Percentiles rank a stretch among this genome's conserved stretches.
Conservation (phyloP, 129 eudicot species). For the Tanacetum coccineum region DNA sequence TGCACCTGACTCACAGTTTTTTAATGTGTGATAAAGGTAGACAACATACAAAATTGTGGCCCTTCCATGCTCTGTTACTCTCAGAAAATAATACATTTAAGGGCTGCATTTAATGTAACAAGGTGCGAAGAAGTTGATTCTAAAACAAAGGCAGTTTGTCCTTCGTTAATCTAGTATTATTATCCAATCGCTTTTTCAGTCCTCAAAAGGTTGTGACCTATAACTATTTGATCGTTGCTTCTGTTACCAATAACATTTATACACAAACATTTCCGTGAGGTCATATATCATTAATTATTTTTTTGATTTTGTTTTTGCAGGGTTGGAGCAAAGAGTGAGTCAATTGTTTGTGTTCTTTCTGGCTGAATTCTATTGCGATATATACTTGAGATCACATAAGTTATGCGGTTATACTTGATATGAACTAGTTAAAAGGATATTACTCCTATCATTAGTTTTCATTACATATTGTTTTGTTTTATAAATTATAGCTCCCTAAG, state of each 20-base stretch:
- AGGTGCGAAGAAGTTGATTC: constrained; percentile 60
- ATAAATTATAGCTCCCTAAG: too few relatives aligned
- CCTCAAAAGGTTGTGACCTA: background rate
- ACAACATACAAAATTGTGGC: too few relatives aligned
- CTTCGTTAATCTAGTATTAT: constrained; percentile 74
- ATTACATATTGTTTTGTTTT: too few relatives aligned
- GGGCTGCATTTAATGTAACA: constrained; percentile 25
- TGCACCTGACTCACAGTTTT: too few relatives aligned
- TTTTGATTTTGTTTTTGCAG: constrained; percentile 39
- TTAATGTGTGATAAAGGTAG: too few relatives aligned
- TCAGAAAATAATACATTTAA: constrained; percentile 3
- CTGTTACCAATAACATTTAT: background rate
- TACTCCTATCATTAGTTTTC: too few relatives aligned
- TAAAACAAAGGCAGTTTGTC: constrained; percentile 29
- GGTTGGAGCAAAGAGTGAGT: constrained; percentile 90
- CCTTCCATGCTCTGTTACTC: background rate
- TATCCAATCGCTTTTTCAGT: constrained; percentile 1
- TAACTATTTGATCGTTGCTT: background rate
- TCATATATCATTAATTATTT: constrained; percentile 3
- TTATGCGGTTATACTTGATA: background rate
- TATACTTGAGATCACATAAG: background rate
- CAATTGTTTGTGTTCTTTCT: constrained; percentile 7
- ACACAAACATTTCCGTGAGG: background rate
- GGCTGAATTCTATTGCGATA: background rate
- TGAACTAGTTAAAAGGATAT: background rate